A percentile compares a stretch with the other conserved stretches of the same genome.
Evolutionary conservation across 2,329 filamentous ascomycete species (phyloP).

Genomic region (Aspergillus glaucus): DNA sequence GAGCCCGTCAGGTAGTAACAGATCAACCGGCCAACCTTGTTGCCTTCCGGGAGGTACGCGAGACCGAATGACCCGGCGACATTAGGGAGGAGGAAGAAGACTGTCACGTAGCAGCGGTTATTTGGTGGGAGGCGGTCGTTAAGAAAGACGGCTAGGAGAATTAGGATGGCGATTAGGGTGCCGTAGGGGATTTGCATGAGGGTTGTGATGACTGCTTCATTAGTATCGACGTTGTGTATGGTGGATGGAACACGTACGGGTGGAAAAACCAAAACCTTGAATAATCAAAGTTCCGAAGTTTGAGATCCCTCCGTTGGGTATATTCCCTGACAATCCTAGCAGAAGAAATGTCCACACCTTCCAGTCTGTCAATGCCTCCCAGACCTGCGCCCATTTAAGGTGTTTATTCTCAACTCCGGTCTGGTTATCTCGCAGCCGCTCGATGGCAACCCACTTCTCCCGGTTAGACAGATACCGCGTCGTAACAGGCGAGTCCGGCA

Average conservation of each 20-base stretch:
- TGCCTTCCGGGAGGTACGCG: conserved; percentile 8
- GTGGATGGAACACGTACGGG: conserved; percentile 27
- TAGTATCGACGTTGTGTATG: conserved; percentile 21
- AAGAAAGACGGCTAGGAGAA: conserved; percentile 12
- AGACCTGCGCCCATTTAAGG: conserved; percentile 4
- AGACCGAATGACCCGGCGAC: conserved; percentile 16
- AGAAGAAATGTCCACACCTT: conserved; percentile 4
- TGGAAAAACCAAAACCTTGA: conserved; percentile 38
- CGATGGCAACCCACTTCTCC: conserved; percentile 26
- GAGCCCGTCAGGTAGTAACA: conserved; percentile 22
- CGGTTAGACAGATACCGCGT: conserved; percentile 28
- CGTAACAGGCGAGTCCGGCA: conserved; percentile 31
- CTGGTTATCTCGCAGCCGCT: conserved; percentile 16
- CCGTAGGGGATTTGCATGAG: conserved; percentile 35
- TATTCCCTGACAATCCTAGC: conserved; percentile 10
- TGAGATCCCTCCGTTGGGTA: conserved; percentile 27
- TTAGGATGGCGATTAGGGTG: conserved; percentile 25
- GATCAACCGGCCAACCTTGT: conserved; percentile 16
- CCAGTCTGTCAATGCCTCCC: conserved; percentile 3
- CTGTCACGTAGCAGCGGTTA: conserved; percentile 12
- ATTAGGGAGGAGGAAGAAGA: conserved; percentile 18
- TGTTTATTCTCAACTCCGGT: conserved; percentile 5
- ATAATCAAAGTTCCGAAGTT: conserved; percentile 26
- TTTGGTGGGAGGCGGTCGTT: conserved; percentile 19
- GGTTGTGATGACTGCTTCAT: conserved; percentile 25